Evolutionary conservation across 495 filamentous ascomycete species (phyloP), one percentile per base, ranked within the genome.

Genomic region (Cercophora samala): DNA sequence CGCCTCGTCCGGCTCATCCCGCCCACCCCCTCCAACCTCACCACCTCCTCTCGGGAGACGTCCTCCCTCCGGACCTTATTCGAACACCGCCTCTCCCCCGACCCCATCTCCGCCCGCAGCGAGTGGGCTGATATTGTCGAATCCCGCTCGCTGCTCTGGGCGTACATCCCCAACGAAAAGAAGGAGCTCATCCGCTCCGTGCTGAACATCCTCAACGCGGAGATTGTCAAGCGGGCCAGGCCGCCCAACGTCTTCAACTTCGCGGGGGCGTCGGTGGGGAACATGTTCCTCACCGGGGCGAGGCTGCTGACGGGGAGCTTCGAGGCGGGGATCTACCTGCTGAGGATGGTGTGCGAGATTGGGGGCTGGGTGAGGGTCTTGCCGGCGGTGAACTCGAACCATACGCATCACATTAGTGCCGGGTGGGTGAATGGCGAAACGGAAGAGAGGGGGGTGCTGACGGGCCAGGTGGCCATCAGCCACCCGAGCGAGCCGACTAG

Each of bases 51-150:
- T 64, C 79, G 82, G 26, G 91, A 96, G 71, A 84, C 85, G 55
- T 80, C 82, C 1, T 89, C 93, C 3, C 89, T 96, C 70, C 92
- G 90, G 76, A 73, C 80, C 5, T 80, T 98, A 54, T 95, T 98
- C 81, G 96, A 96, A 76, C 83, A 97, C 72, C 88, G 94, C 22
- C 86, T 98, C 0, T 79, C 91, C 22, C 74, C 82, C 0, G 82
- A 88, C 63, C 74, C 82, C 3, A 63, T 74, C 11, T 68, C 73
- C 60, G 90, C 89, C 0, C 80, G 85, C 3, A 55, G 76, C 1
- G 92, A 97, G 80, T 98, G 94, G 91, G 85, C 92, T n/a, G 88
- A 90, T 23, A 93, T 98, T 58, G 88, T 97, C 54, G 91, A 96
- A 73, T 90, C 89, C 9, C 87, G 88, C 0, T 91, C 93, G 52